Conservation (phyloP, 805 yeast species). For the Priceomyces medius region DNA sequence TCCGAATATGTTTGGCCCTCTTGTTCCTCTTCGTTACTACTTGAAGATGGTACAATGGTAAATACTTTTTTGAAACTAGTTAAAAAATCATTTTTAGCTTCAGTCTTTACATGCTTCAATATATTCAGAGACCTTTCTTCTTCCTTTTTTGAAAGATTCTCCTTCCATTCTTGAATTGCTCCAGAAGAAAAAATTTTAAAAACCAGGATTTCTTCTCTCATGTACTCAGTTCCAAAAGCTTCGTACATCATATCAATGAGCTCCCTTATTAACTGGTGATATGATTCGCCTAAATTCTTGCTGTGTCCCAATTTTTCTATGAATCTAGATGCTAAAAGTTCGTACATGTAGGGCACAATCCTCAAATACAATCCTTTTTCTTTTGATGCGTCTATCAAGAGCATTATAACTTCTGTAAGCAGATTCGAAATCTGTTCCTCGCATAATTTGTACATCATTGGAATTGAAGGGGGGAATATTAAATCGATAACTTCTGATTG, state of each 20-base stretch:
- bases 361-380: constrained; percentile 28
- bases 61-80: constrained; percentile 66
- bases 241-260: constrained; percentile 44
- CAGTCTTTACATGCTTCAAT: constrained; percentile 48
- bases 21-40: constrained; percentile 13
- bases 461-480: constrained; percentile 44
- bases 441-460: constrained; percentile 48
- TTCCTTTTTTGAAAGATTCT: constrained; percentile 41
- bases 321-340: constrained; percentile 24
- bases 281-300: constrained; percentile 38
- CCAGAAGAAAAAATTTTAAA: constrained; percentile 26
- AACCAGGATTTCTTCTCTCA: constrained; percentile 32
- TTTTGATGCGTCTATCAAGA: constrained; percentile 28
- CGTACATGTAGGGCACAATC: constrained; percentile 41
- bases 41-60: constrained; percentile 31
- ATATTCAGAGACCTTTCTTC: constrained; percentile 47
- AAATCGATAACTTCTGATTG: constrained; percentile 39
- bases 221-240: constrained; percentile 38
- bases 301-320: constrained; percentile 26
- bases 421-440: constrained; percentile 46
- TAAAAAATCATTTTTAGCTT: constrained; percentile 56
- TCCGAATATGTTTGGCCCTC: constrained; percentile 50
- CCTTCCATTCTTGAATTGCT: constrained; percentile 33
- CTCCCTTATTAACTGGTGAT: constrained; percentile 28
- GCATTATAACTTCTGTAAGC: constrained; percentile 30